A percentile compares a stretch with the other conserved stretches of the same genome.
Conservation (phyloP, 2,329 filamentous ascomycete genomes). For the Penicillium sp. region DNA sequence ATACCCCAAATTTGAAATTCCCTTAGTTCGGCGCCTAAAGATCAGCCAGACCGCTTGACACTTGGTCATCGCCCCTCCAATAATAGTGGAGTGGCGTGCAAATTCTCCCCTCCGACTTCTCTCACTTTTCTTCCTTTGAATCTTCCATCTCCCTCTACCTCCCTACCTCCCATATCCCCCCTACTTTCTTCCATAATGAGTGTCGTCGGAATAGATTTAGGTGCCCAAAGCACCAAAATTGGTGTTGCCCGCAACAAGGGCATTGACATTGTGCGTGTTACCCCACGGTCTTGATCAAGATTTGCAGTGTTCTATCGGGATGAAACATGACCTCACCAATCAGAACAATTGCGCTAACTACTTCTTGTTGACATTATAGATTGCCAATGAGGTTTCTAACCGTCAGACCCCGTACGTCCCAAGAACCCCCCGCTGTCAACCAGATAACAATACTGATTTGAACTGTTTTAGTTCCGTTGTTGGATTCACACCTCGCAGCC, state of each 20-base stretch:
- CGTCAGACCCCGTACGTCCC: slow-evolving; percentile 87
- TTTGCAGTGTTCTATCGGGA: neutral
- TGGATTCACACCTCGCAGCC: slow-evolving; percentile 88
- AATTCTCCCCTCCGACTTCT: slow-evolving; percentile 40
- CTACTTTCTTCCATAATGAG: slow-evolving; percentile 50
- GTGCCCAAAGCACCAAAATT: slow-evolving; percentile 94
- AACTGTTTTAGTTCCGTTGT: slow-evolving; percentile 70
- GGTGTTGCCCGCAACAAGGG: slow-evolving; percentile 97
- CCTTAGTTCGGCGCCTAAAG: slow-evolving; percentile 7
- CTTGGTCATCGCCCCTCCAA: slow-evolving; percentile 32
- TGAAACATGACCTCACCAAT: neutral
- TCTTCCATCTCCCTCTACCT: slow-evolving; percentile 24
- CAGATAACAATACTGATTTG: slow-evolving; percentile 21
- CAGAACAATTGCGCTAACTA: slow-evolving; percentile 16
- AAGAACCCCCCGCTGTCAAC: neutral
- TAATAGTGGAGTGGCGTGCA: slow-evolving; percentile 41
- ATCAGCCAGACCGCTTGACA: slow-evolving; percentile 28
- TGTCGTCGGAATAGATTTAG: slow-evolving; percentile 84
- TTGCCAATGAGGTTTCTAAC: slow-evolving; percentile 99
- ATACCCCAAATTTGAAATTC: slow-evolving; percentile 6
- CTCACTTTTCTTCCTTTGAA: slow-evolving; percentile 17
- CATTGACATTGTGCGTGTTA: slow-evolving; percentile 88
- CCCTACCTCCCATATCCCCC: slow-evolving; percentile 21
- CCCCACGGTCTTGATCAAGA: slow-evolving; percentile 20
- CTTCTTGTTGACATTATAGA: slow-evolving; percentile 54